Conservation (phyloP, 345 rosid species). For the Rubroshorea leprosula region DNA sequence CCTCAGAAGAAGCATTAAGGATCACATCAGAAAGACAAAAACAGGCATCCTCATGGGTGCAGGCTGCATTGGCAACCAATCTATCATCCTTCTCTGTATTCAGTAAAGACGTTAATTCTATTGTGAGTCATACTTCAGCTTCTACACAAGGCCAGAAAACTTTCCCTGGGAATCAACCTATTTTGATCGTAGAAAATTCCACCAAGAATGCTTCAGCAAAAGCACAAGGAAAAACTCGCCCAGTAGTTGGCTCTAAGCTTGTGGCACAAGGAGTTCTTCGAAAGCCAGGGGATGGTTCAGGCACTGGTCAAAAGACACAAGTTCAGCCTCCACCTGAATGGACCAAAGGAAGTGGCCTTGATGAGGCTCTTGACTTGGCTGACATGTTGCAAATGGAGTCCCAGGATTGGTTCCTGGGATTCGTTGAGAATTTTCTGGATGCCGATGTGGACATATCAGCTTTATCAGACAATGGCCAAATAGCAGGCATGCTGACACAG, state of each 20-base stretch:
- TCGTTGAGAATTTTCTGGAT: constrained; percentile 84
- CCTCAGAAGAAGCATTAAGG: constrained; percentile 68
- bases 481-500: constrained; percentile 88
- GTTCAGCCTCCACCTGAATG: constrained; percentile 56
- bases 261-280: constrained; percentile 66
- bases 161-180: constrained; percentile 33
- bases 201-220: constrained; percentile 37
- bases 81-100: constrained; percentile 70
- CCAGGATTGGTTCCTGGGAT: constrained; percentile 89
- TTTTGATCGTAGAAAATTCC: constrained; percentile 51
- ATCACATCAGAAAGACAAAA: constrained; percentile 52
- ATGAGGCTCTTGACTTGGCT: constrained; percentile 69
- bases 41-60: constrained; percentile 77
- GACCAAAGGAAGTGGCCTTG: constrained; percentile 62
- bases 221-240: constrained; percentile 41
- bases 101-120: constrained; percentile 34
- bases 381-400: constrained; percentile 69
- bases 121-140: constrained; percentile 10
- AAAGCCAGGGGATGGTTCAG: constrained; percentile 39
- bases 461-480: constrained; percentile 69
- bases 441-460: constrained; percentile 52
- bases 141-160: constrained; percentile 34
- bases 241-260: constrained; percentile 58
- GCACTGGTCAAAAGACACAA: constrained; percentile 38
- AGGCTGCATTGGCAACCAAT: constrained; percentile 80